Evolutionary conservation across 768 basidiomycete genomes (phyloP), one percentile per base, ranked within the genome.

Genomic region (Clitopilus hobsonii): DNA sequence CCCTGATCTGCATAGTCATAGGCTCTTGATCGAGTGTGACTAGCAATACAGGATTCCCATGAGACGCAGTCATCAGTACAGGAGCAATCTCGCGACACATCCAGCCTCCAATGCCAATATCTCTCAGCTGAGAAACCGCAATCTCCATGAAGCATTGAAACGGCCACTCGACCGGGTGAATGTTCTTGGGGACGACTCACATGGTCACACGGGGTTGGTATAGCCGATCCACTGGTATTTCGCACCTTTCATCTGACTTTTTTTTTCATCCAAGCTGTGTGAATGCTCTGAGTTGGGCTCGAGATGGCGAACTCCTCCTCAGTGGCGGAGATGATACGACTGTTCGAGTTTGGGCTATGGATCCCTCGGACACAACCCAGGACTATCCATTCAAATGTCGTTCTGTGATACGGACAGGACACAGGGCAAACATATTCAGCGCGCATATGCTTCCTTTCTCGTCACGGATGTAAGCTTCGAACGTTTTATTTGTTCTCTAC

Each of bases 401-500:
- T 54, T 75, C 83, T 6, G 79, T 87, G n/a, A 84, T 94, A 50
- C 67, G 76, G 13, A 94, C 93, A 0, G 91, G 90, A 2, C 93
- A 96, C 67, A 78, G 71, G 47, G 83, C 79, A 11, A 96, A 96
- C 63, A 91, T 96, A 47, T 96, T 96, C 74, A 89, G 86, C 60
- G 84, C 81, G 0, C 83, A 89, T 47, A 86, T 91, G 78, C 74
- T 96, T 1, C 91, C 91, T 0, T 73, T 81, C 59, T 89, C 90
- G 10, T 80, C 85, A n/a, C 81, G 84, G 52, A 88, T 95, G 83
- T 91, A 68, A 74, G 82, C 54, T 6, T 20, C 65, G 23, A 11
- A 36, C 13, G 29, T 30, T n/a, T n/a, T 14, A 36, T 36, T 38
- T 59, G 29, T 57, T 57, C 48, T 30, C 7, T 32, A 20, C 5